Conservation (phyloP, 768 basidiomycete genomes). For the Russula sp. region DNA sequence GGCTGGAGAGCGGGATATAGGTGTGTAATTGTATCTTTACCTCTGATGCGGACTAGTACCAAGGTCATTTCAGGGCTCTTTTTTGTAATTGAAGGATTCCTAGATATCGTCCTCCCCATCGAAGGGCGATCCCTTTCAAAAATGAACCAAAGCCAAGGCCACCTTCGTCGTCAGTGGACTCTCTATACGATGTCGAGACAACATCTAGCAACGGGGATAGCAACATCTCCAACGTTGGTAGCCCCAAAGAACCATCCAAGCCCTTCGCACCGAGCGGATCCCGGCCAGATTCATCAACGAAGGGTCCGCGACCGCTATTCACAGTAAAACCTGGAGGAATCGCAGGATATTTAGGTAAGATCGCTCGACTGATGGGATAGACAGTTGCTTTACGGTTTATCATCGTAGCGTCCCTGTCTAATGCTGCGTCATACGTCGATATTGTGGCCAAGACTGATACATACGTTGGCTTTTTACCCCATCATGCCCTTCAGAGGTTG, state of each 20-base stretch:
- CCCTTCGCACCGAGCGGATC: constrained; percentile 34
- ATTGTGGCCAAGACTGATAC: constrained; percentile 96
- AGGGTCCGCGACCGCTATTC: constrained; percentile 65
- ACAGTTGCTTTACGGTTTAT: not conserved
- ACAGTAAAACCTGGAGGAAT: constrained; percentile 97
- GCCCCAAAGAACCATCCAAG: constrained; percentile 20
- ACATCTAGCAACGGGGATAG: constrained; percentile 23
- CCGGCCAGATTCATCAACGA: constrained; percentile 40
- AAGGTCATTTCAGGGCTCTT: constrained; percentile 57
- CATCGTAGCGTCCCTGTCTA: constrained; percentile 74
- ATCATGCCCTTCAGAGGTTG: constrained; percentile 81
- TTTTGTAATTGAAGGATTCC: constrained; percentile 93
- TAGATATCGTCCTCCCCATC: constrained; percentile 81
- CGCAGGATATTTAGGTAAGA: constrained; percentile 86
- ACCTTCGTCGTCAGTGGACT: constrained; percentile 18
- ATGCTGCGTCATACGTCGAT: constrained; percentile 92
- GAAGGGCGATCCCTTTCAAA: constrained; percentile 33
- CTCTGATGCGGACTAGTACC: constrained; percentile 5
- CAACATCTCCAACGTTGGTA: constrained; percentile 20
- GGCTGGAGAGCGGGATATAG: constrained; percentile 87
- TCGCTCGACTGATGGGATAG: not conserved
- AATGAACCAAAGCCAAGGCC: constrained; percentile 22
- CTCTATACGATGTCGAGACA: constrained; percentile 26
- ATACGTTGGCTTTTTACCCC: constrained; percentile 95
- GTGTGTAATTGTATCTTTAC: constrained; percentile 39